Evolutionary conservation across 306 rosid genomes (phyloP), one percentile per base, ranked within the genome.

Genomic region (Trifolium repens): DNA sequence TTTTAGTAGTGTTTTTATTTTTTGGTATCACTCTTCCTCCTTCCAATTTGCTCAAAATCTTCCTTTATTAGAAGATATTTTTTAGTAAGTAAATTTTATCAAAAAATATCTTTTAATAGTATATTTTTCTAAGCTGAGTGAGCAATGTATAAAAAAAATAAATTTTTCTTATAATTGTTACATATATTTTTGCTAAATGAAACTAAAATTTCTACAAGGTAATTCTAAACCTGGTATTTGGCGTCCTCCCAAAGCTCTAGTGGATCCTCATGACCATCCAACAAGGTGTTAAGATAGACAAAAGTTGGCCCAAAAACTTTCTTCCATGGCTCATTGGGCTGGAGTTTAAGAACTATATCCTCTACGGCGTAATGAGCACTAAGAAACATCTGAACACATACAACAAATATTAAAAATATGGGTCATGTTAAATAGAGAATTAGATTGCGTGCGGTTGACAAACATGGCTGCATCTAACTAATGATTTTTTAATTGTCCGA

Each of bases 301-400:
- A 94, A 94, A 60, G 89, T 26, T 14, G 97, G 98, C 1, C 98
- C 98, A 13, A 80, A 88, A 12, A 94, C 93, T 79, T 94, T 94
- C 82, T 94, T 94, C 98, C 98, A 94, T 1, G 94, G 47, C 78
- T 94, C 96, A 35, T 87, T 81, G 0, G 86, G 67, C 39, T 75
- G 84, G 16, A 94, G 82, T 60, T 87, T 80, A 27, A 91, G 34
- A 37, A 94, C 87, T 82, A 94, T 67, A 58, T 88, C 98, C 87
- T 72, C 93, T 78, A 97, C 98, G 4, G 96, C 87, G 53, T 94
- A 94, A 68, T 94, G 98, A 27, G 91, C 86, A 78, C 98, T 94
- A 19, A 88, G 96, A 83, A 94, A 91, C 80, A 94, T 85, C 98
- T 94, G 84, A 58, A 58, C 3, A 80, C 64, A 77, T 19, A 16